These are phyloP conservation scores for Primulina huaijiensis DNA, from an alignment of 257 asterid species.

Conservation along the genomic window DNA sequence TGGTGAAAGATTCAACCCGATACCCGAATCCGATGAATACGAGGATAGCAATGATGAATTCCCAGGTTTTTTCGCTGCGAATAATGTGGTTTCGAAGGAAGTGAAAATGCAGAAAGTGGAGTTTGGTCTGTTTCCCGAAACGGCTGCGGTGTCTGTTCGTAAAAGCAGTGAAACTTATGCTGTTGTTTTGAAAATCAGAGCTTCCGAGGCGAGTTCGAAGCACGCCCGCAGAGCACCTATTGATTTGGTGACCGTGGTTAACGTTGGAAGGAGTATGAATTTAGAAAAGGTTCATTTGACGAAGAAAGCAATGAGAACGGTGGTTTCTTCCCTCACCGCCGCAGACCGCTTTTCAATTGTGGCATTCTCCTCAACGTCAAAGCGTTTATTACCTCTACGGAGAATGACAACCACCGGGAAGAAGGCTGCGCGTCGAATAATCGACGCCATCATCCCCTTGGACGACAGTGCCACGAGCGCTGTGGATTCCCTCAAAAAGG, in stretches of 20 bases:
- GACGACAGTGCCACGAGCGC: conserved; percentile 64
- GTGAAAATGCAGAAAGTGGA: conserved; percentile 35
- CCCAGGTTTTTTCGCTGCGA: conserved; percentile 59
- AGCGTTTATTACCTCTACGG: conserved; percentile 73
- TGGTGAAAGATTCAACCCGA: conserved; percentile 71
- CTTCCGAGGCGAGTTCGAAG: conserved; percentile 44
- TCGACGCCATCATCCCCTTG: conserved; percentile 62
- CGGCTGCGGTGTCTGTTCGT: conserved; percentile 72
- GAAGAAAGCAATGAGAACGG: conserved; percentile 63
- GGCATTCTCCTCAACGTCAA: conserved; percentile 83
- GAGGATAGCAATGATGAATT: conserved; percentile 72
- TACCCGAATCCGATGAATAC: conserved; percentile 78
- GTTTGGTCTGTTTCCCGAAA: conserved; percentile 55
- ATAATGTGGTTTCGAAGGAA: conserved; percentile 30
- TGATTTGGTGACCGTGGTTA: conserved; percentile 77
- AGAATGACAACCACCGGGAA: conserved; percentile 75
- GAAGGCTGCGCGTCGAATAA: conserved; percentile 77
- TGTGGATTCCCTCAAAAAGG: conserved; percentile 77
- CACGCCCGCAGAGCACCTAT: conserved; percentile 55
- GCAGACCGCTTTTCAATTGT: conserved; percentile 87
- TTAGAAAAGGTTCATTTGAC: conserved; percentile 60
- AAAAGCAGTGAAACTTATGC: conserved; percentile 65
- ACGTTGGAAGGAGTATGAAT: conserved; percentile 61
- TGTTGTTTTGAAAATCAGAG: conserved; percentile 61
- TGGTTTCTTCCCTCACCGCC: conserved; percentile 74